Evolutionary conservation across 2,329 filamentous ascomycete species (phyloP).

Genomic region (Botrytis cinerea): DNA sequence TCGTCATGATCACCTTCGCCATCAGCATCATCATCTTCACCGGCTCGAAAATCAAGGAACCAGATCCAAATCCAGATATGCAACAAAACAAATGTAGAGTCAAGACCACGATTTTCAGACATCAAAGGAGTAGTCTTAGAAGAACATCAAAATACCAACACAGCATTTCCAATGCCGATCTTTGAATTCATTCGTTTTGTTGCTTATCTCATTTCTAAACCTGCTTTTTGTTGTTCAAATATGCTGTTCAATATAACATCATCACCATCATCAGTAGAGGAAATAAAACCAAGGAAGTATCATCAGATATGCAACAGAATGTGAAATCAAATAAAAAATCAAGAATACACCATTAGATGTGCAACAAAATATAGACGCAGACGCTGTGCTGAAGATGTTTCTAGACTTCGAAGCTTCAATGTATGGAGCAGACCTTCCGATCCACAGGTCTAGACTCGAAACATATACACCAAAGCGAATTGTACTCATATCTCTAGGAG

Average conservation of each 20-base stretch:
- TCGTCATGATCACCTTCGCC: neutral
- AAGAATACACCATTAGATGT: neutral
- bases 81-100: neutral
- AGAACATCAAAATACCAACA: neutral
- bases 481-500: neutral
- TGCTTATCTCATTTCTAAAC: neutral
- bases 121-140: neutral
- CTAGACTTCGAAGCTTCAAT: neutral
- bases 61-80: neutral
- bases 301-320: slow-evolving; percentile 3
- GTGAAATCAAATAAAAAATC: neutral
- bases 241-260: neutral
- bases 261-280: neutral
- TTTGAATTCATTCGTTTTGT: neutral
- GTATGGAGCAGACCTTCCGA: neutral
- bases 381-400: neutral
- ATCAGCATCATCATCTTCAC: neutral
- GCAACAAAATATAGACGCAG: neutral
- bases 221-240: neutral
- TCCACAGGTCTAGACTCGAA: neutral
- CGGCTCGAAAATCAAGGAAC: neutral
- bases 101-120: neutral
- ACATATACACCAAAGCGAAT: neutral
- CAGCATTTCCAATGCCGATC: neutral
- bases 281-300: neutral